Evolutionary conservation across 2,329 filamentous ascomycete species (phyloP).

Genomic region (Verticillium nubilum): DNA sequence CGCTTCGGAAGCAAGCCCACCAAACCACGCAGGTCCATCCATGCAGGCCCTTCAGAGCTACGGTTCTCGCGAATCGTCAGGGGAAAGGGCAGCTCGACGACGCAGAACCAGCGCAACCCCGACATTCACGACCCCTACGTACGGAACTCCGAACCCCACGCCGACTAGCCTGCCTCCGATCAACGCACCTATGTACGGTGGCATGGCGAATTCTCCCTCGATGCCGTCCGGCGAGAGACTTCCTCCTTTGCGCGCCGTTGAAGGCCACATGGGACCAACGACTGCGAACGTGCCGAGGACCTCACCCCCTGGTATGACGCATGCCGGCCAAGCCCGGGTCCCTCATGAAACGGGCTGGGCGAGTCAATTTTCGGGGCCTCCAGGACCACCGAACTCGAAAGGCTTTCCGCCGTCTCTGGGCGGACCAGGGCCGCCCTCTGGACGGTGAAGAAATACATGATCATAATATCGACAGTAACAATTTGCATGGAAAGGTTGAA

Average conservation of each 20-base stretch:
- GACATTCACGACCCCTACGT: slow-evolving; percentile 33
- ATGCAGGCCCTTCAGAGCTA: not conserved
- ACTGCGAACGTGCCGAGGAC: not conserved
- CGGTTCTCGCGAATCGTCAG: slow-evolving; percentile 33
- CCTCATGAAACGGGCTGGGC: slow-evolving; percentile 13
- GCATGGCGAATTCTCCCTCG: slow-evolving; percentile 29
- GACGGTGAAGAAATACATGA: not conserved
- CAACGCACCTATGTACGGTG: slow-evolving; percentile 28
- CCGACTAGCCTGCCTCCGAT: slow-evolving; percentile 35
- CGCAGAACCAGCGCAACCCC: slow-evolving; percentile 42
- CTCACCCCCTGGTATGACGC: slow-evolving; percentile 5
- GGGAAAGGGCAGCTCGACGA: slow-evolving; percentile 40
- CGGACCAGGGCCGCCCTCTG: slow-evolving; percentile 1
- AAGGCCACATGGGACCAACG: slow-evolving; percentile 20
- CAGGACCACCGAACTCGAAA: slow-evolving; percentile 1
- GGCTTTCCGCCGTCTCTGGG: slow-evolving; percentile 3
- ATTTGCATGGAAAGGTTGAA: not conserved
- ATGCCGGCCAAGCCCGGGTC: slow-evolving; percentile 10
- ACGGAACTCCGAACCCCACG: slow-evolving; percentile 27
- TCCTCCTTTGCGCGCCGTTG: slow-evolving; percentile 42
- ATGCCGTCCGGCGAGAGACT: slow-evolving; percentile 35
- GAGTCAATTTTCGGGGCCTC: not conserved
- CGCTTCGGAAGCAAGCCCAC: slow-evolving; percentile 22
- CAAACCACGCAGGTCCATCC: slow-evolving; percentile 21
- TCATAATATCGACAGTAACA: not conserved